phyloP scores from a whole-genome alignment of 2,329 filamentous ascomycete species.

The Aspergillus texensis region DNA sequence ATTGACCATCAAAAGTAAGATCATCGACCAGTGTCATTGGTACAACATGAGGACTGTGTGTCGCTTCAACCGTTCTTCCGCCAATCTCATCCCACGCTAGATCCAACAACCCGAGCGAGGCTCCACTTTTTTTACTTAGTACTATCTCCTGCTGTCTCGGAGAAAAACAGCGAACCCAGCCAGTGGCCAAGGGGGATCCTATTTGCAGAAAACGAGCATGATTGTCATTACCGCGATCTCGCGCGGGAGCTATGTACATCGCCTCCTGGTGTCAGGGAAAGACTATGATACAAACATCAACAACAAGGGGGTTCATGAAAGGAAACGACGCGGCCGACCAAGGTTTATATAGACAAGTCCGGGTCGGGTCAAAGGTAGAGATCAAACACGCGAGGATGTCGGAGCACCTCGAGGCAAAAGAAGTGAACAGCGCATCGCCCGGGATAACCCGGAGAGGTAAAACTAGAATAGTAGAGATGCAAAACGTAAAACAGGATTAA shows the following conservation, averaged over 20 bases:
- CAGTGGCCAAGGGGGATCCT: neutral
- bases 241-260: conserved; percentile 30
- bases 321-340: conserved; percentile 9
- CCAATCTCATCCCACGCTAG: neutral
- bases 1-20: neutral
- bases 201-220: conserved; percentile 8
- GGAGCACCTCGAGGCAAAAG: neutral
- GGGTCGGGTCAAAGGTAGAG: conserved; percentile 1
- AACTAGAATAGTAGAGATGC: conserved; percentile 13
- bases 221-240: conserved; percentile 28
- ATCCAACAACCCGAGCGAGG: neutral
- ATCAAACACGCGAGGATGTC: conserved; percentile 13
- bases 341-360: conserved; percentile 9
- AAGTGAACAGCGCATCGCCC: neutral
- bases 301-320: conserved; percentile 10
- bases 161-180: neutral
- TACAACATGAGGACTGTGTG: neutral
- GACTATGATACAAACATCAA: conserved; percentile 20
- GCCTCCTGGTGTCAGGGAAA: conserved; percentile 16
- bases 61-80: neutral
- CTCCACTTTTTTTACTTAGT: neutral
- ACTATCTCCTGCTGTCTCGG: neutral
- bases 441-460: conserved; percentile 12
- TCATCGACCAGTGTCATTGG: neutral
- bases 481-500: conserved; percentile 31